A percentile compares a stretch with the other conserved stretches of the same genome.
phyloP scores from a whole-genome alignment of 768 basidiomycete species.

The Leucogyrophana mollusca region DNA sequence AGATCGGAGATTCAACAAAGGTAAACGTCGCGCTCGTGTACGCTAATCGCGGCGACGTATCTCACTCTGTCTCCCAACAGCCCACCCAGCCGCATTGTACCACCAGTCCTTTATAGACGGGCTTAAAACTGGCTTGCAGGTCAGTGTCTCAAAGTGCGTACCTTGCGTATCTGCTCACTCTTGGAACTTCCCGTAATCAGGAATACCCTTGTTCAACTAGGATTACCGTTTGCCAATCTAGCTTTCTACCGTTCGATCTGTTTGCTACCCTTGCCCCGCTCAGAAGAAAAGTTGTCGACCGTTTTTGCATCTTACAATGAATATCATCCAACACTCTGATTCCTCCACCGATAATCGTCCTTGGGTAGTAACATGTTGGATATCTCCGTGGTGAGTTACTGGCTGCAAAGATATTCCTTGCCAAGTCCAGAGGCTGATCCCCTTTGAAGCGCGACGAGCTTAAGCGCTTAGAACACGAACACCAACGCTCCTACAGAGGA shows the following conservation, averaged over 20 bases:
- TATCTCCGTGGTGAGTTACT: conserved; percentile 72
- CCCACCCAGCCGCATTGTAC: conserved; percentile 68
- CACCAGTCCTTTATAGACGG: conserved; percentile 78
- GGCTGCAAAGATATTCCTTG: too few relatives aligned
- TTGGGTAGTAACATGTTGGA: conserved; percentile 85
- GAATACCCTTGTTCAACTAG: conserved; percentile 69
- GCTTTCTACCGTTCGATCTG: conserved; percentile 45
- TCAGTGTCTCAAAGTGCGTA: conserved; percentile 24
- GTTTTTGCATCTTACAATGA: conserved; percentile 59
- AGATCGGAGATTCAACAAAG: conserved; percentile 39
- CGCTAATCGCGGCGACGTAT: conserved; percentile 14
- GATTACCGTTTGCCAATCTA: conserved; percentile 51
- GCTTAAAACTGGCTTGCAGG: conserved; percentile 76
- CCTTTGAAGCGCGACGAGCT: conserved; percentile 74
- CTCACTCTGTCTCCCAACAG: conserved; percentile 27
- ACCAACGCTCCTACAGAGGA: conserved; percentile 85
- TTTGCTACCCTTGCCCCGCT: conserved; percentile 54
- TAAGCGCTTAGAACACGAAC: conserved; percentile 84
- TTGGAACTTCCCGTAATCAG: conserved; percentile 28
- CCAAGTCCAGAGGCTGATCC: background rate
- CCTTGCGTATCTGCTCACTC: conserved; percentile 14
- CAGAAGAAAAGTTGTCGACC: conserved; percentile 50
- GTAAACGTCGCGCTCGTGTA: conserved; percentile 32
- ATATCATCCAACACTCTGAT: conserved; percentile 68
- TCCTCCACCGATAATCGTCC: conserved; percentile 70